These are phyloP conservation scores for Aureobasidium sp. DNA, from an alignment of 2,329 filamentous ascomycete species.

Conservation along the genomic window DNA sequence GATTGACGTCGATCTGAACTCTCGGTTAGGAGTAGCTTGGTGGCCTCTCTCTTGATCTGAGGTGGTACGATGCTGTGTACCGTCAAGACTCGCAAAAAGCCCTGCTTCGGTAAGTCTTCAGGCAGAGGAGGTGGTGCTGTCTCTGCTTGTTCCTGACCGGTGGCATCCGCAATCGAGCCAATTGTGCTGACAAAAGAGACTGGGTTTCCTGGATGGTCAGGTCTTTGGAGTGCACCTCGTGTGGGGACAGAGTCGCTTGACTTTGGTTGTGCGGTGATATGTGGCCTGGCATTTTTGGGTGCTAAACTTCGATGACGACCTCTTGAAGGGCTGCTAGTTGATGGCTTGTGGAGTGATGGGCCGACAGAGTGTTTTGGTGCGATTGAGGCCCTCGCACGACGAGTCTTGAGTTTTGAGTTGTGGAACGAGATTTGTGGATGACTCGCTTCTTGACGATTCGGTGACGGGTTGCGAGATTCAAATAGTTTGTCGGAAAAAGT, in stretches of 20 bases:
- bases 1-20: neutral
- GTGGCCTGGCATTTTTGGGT: neutral
- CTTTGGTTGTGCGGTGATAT: neutral
- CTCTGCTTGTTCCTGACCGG: neutral
- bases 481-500: neutral
- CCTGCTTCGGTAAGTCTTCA: neutral
- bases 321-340: neutral
- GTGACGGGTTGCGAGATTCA: neutral
- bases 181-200: neutral
- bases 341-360: neutral
- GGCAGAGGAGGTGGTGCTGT: neutral
- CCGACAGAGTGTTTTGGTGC: neutral
- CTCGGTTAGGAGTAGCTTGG: neutral
- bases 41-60: neutral
- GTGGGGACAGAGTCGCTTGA: neutral
- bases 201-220: neutral
- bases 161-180: neutral
- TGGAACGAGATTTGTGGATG: neutral
- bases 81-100: neutral
- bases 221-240: neutral
- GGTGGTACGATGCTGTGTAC: neutral
- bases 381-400: neutral
- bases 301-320: neutral
- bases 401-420: neutral
- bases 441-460: neutral